Evolutionary conservation across 345 rosid species (phyloP).

Genomic region (Brassica carinata): DNA sequence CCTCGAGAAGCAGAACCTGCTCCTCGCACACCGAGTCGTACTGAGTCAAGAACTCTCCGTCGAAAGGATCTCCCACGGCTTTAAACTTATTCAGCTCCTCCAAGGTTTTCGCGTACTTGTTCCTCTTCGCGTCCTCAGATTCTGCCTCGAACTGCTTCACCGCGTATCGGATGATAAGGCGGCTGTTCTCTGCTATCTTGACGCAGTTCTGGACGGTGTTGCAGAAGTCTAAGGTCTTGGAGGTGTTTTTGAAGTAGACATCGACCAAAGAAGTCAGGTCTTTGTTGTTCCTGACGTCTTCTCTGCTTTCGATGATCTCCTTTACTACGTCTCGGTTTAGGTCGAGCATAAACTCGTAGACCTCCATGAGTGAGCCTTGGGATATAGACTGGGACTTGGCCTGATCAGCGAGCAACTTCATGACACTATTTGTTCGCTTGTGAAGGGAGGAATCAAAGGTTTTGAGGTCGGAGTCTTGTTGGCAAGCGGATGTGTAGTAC

Average conservation of each 20-base stretch:
- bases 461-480: slow-evolving; percentile 54
- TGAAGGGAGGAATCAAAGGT: slow-evolving; percentile 59
- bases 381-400: slow-evolving; percentile 54
- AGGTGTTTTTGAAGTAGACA: slow-evolving; percentile 65
- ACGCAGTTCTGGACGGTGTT: slow-evolving; percentile 59
- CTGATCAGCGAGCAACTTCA: slow-evolving; percentile 50
- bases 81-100: slow-evolving; percentile 63
- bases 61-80: slow-evolving; percentile 71
- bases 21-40: slow-evolving; percentile 49
- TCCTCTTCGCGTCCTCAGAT: slow-evolving; percentile 20
- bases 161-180: slow-evolving; percentile 54
- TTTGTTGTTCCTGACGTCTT: slow-evolving; percentile 63
- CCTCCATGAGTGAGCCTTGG: slow-evolving; percentile 65
- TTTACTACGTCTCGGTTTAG: slow-evolving; percentile 63
- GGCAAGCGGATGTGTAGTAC: slow-evolving; percentile 68
- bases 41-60: slow-evolving; percentile 51
- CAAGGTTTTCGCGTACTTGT: slow-evolving; percentile 56
- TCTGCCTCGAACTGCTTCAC: slow-evolving; percentile 62
- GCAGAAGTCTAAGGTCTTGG: slow-evolving; percentile 67
- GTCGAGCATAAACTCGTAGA: slow-evolving; percentile 58
- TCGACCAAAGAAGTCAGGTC: slow-evolving; percentile 58
- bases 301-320: slow-evolving; percentile 55
- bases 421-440: slow-evolving; percentile 54
- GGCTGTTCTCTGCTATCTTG: slow-evolving; percentile 57
- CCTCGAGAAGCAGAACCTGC: slow-evolving; percentile 54